Conservation (phyloP, 2,329 filamentous ascomycete species). For the Phyllosticta paracitricarpa region DNA sequence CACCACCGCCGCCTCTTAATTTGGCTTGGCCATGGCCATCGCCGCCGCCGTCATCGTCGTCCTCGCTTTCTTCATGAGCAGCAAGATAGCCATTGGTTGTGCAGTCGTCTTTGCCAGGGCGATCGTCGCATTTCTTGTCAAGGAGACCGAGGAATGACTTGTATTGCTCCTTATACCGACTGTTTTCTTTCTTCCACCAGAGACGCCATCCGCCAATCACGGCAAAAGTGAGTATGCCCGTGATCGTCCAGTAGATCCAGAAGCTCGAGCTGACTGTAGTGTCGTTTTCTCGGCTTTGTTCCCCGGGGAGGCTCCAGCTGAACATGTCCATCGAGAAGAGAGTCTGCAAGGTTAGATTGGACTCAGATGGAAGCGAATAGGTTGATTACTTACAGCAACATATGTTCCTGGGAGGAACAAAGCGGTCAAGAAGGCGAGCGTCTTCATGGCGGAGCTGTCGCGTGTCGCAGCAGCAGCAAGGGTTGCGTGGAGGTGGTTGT, state of each 20-base stretch:
- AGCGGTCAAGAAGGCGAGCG: conserved; percentile 32
- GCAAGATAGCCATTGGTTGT: neutral
- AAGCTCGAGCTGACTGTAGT: neutral
- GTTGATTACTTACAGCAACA: conserved; percentile 20
- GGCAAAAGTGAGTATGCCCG: neutral
- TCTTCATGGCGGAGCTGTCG: conserved; percentile 30
- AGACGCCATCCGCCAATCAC: neutral
- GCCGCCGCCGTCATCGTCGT: neutral
- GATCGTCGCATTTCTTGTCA: neutral
- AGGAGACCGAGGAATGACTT: neutral
- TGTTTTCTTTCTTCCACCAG: neutral
- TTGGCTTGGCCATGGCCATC: neutral
- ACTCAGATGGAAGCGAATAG: neutral
- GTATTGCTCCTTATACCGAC: neutral
- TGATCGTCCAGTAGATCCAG: neutral
- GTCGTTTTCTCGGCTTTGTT: neutral
- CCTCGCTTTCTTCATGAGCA: neutral
- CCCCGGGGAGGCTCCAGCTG: neutral
- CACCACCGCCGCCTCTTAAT: neutral
- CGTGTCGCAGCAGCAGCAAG: conserved; percentile 16
- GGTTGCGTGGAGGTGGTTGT: conserved; percentile 12
- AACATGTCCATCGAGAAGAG: neutral
- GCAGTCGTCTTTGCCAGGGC: neutral
- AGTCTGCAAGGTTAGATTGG: neutral
- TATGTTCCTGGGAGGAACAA: conserved; percentile 34